phyloP scores from a whole-genome alignment of 441 rosid genomes.

The Adansonia grandidieri region DNA sequence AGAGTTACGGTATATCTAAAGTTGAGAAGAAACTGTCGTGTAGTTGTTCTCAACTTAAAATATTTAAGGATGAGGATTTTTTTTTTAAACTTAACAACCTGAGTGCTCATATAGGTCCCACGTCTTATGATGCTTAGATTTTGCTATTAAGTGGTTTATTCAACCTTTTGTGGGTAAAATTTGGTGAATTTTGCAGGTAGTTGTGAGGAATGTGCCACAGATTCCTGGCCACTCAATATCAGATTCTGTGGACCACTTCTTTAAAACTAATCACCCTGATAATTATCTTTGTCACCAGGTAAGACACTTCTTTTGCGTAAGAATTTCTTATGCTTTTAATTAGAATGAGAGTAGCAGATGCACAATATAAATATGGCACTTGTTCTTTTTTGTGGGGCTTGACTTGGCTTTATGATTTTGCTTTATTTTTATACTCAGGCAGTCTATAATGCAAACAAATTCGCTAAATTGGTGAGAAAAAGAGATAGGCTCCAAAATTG shows the following conservation, averaged over 20 bases:
- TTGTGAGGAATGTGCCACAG: slow-evolving; percentile 80
- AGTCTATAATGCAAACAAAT: slow-evolving; percentile 83
- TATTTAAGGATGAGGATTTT: slow-evolving; percentile 4
- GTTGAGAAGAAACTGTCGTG: slow-evolving; percentile 12
- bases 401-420: neutral
- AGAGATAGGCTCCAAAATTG: slow-evolving; percentile 81
- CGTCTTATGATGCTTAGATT: neutral
- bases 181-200: slow-evolving; percentile 61
- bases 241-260: slow-evolving; percentile 76
- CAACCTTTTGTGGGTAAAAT: slow-evolving; percentile 7
- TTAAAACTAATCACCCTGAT: slow-evolving; percentile 81
- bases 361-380: neutral
- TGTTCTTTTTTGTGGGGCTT: neutral
- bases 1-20: slow-evolving; percentile 10
- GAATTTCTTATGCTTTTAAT: slow-evolving; percentile 12
- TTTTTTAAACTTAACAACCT: neutral
- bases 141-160: slow-evolving; percentile 3
- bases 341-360: neutral
- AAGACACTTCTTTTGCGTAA: slow-evolving; percentile 12
- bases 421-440: slow-evolving; percentile 51
- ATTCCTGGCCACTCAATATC: slow-evolving; percentile 58
- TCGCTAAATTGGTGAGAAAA: slow-evolving; percentile 69
- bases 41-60: neutral
- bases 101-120: neutral
- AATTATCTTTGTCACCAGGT: slow-evolving; percentile 96